Evolutionary conservation across 371 early-diverging fungal genomes (phyloP).

Genomic region (Mucor indicus): DNA sequence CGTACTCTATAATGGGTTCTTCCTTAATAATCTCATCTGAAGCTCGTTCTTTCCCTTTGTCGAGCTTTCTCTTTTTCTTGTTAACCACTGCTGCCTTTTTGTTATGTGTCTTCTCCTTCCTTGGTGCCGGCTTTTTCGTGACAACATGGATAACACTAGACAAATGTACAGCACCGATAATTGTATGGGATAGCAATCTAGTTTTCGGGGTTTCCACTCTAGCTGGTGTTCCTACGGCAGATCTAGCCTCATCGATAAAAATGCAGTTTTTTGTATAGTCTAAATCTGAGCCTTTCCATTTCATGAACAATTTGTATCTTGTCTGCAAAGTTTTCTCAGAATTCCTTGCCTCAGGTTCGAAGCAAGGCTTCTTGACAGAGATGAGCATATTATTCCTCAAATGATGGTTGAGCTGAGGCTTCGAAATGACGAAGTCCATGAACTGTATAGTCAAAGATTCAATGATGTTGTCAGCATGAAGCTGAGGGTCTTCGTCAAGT

Average conservation of each 20-base stretch:
- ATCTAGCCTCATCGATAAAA: conserved; percentile 11
- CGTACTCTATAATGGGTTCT: too few species aligned
- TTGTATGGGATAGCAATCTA: conserved; percentile 8
- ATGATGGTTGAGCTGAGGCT: conserved; percentile 8
- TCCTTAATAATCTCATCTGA: too few species aligned
- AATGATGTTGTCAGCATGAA: too few species aligned
- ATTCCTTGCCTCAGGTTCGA: conserved; percentile 8
- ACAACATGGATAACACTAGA: conserved; percentile 7
- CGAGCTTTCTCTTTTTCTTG: too few species aligned
- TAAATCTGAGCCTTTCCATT: conserved; percentile 6
- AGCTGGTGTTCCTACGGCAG: conserved; percentile 3
- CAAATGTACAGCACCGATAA: conserved; percentile 7
- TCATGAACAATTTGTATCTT: conserved; percentile 16
- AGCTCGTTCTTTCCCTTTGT: too few species aligned
- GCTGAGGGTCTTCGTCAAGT: too few species aligned
- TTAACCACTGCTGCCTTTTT: too few species aligned
- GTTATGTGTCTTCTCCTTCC: neutral
- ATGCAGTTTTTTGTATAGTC: conserved; percentile 14
- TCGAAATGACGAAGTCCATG: conserved; percentile 6
- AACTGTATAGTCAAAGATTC: conserved; percentile 2
- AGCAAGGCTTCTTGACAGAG: neutral
- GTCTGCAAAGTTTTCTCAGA: neutral
- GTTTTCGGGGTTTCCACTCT: conserved; percentile 7
- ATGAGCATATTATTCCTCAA: conserved; percentile 10
- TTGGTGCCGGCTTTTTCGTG: conserved; percentile 4